Percentiles rank a stretch among this genome's conserved stretches.
phyloP scores from a whole-genome alignment of 306 rosid genomes.

The Ammopiptanthus mongolicus region DNA sequence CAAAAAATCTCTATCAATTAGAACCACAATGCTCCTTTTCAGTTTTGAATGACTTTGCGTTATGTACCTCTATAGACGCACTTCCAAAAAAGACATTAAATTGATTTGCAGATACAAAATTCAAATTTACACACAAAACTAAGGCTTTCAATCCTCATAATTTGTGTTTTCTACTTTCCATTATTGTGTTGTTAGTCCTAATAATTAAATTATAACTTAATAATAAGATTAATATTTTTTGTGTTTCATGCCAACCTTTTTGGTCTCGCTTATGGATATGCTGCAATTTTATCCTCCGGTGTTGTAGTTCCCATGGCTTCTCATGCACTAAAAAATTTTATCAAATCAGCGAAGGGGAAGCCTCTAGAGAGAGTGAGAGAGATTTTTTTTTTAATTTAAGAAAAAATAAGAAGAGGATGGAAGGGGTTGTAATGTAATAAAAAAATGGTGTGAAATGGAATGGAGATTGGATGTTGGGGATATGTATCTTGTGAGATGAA shows the following conservation, averaged over 20 bases:
- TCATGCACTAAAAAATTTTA: too few relatives aligned
- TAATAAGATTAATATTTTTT: constrained; percentile 23
- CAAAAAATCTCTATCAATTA: constrained; percentile 68
- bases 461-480: too few relatives aligned
- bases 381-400: too few relatives aligned
- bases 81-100: constrained; percentile 48
- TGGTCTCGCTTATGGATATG: constrained; percentile 83
- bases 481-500: too few relatives aligned
- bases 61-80: constrained; percentile 75
- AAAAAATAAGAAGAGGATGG: too few relatives aligned
- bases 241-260: constrained; percentile 81
- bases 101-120: constrained; percentile 82
- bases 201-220: background rate
- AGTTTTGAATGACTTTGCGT: constrained; percentile 59
- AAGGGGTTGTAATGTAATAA: too few relatives aligned
- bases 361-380: too few relatives aligned
- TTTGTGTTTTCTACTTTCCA: background rate
- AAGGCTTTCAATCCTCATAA: too few relatives aligned
- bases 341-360: too few relatives aligned
- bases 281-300: constrained; percentile 74
- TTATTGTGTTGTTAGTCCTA: background rate
- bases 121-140: too few relatives aligned
- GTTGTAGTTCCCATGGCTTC: constrained; percentile 76
- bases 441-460: too few relatives aligned
- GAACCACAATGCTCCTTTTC: constrained; percentile 62